Conservation (phyloP, 768 basidiomycete species). For the Trametes gibbosa region DNA sequence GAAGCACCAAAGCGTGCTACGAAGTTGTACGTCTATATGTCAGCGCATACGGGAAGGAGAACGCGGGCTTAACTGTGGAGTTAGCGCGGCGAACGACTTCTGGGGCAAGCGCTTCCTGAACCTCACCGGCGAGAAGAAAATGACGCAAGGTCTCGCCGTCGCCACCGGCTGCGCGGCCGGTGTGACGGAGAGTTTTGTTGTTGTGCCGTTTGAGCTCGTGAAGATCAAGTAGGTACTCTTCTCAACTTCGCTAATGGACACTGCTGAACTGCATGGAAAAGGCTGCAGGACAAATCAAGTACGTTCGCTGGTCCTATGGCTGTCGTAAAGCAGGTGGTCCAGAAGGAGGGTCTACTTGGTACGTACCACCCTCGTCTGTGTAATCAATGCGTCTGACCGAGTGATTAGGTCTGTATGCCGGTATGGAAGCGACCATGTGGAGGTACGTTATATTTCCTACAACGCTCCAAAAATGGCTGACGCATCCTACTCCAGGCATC, state of each 20-base stretch:
- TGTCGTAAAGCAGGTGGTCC: conserved; percentile 77
- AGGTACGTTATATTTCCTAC: conserved; percentile 47
- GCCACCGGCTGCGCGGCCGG: conserved; percentile 92
- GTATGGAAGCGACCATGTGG: conserved; percentile 99
- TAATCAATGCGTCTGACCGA: neutral
- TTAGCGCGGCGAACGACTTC: conserved; percentile 84
- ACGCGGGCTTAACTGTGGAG: neutral
- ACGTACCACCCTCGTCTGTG: neutral
- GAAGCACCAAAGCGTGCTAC: conserved; percentile 99
- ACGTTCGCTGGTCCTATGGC: conserved; percentile 91
- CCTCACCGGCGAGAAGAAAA: conserved; percentile 68
- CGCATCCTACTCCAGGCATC: conserved; percentile 46
- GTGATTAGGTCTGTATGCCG: conserved; percentile 60
- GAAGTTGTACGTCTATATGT: conserved; percentile 66
- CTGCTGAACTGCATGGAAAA: conserved; percentile 23
- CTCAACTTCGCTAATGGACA: neutral
- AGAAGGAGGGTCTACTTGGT: conserved; percentile 77
- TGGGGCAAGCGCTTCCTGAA: conserved; percentile 84
- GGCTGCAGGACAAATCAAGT: conserved; percentile 90
- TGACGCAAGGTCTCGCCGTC: conserved; percentile 86
- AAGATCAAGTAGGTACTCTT: conserved; percentile 65
- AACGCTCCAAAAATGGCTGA: neutral
- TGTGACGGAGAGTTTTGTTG: conserved; percentile 92
- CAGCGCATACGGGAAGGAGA: neutral
- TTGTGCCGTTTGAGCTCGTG: conserved; percentile 95